phyloP scores from a whole-genome alignment of 352 stramenopile species.

The Pythium volutum region DNA sequence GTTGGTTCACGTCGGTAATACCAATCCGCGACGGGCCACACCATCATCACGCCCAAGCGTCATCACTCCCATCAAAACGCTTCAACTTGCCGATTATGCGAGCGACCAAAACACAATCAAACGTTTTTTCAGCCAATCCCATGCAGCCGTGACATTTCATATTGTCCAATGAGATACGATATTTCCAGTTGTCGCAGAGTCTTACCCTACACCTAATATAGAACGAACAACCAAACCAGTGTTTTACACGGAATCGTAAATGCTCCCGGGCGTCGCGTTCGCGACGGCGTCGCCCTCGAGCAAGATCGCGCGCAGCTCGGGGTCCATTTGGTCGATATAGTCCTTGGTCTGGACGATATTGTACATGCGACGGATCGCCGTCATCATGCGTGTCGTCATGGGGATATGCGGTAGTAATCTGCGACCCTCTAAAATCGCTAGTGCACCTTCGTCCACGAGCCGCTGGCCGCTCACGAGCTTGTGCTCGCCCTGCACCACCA shows the following conservation, averaged over 20 bases:
- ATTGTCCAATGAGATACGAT: no score
- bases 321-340: conserved; percentile 40
- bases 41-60: background rate
- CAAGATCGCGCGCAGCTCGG: conserved; percentile 29
- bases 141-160: no score
- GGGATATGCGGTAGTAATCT: conserved; percentile 34
- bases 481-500: conserved; percentile 28
- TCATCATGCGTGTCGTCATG: conserved; percentile 34
- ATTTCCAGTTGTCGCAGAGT: no score
- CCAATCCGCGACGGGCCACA: background rate
- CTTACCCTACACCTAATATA: no score
- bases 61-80: background rate
- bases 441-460: conserved; percentile 28
- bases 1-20: no score
- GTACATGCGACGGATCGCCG: conserved; percentile 35
- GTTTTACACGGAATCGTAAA: conserved; percentile 25
- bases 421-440: conserved; percentile 24
- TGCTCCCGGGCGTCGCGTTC: conserved; percentile 15
- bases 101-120: no score
- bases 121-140: background rate
- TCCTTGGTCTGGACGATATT: conserved; percentile 42
- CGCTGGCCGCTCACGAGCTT: conserved; percentile 29
- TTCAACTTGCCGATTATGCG: no score
- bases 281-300: conserved; percentile 21
- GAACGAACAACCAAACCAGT: no score